Conservation (phyloP, 441 rosid species). For the Manihot esculenta region DNA sequence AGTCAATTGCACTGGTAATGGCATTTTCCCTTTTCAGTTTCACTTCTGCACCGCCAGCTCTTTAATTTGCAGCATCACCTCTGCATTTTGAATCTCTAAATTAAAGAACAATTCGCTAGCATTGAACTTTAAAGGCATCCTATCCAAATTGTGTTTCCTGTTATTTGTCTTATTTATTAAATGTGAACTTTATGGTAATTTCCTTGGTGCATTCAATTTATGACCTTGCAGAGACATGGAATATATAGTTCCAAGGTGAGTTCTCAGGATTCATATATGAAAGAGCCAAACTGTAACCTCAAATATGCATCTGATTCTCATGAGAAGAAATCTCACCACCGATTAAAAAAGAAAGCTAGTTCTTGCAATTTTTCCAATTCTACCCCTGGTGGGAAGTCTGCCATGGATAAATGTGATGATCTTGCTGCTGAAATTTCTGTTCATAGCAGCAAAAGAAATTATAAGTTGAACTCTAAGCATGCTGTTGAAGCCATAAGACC, state of each 20-base stretch:
- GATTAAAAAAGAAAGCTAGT: conserved; percentile 40
- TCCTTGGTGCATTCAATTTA: conserved; percentile 17
- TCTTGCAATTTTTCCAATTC: conserved; percentile 34
- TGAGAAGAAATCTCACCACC: conserved; percentile 41
- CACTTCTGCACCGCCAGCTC: background rate
- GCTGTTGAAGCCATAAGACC: conserved; percentile 44
- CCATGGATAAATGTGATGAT: conserved; percentile 40
- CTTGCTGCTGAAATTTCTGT: conserved; percentile 40
- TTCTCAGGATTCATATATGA: conserved; percentile 42
- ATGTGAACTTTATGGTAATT: background rate
- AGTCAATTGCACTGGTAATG: background rate
- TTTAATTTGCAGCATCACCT: background rate
- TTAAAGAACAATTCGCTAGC: background rate
- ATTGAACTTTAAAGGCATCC: background rate
- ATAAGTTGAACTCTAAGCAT: conserved; percentile 42
- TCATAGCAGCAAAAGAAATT: conserved; percentile 35
- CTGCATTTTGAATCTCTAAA: background rate
- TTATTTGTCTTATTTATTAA: background rate
- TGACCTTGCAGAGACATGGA: conserved; percentile 48
- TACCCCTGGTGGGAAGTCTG: conserved; percentile 36
- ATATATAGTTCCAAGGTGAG: conserved; percentile 37
- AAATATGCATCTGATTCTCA: conserved; percentile 44
- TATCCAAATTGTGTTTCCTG: background rate
- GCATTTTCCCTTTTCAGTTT: background rate
- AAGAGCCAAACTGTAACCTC: conserved; percentile 35